These are phyloP conservation scores for Camellia sinensis DNA, from an alignment of 148 eudicot genomes.

Conservation along the genomic window DNA sequence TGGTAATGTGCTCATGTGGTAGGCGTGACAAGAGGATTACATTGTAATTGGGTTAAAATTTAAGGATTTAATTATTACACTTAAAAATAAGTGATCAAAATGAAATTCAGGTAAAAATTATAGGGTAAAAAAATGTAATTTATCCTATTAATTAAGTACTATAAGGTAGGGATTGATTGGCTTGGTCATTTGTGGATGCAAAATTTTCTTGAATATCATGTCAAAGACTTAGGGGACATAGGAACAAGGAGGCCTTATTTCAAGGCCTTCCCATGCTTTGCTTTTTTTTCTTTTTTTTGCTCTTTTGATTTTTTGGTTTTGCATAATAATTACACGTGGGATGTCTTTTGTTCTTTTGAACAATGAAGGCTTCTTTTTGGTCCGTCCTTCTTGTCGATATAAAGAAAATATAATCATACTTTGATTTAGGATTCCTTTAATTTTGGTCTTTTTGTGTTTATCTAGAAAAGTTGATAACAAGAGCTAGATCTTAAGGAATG, in stretches of 20 bases:
- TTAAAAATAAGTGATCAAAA: no score
- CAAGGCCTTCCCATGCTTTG: constrained; percentile 20
- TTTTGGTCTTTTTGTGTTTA: constrained; percentile 20
- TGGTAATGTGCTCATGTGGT: no score
- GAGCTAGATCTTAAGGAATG: constrained; percentile 14
- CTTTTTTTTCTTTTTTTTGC: constrained; percentile 2
- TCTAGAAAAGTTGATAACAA: constrained; percentile 1
- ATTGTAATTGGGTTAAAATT: no score
- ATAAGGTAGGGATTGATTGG: not conserved
- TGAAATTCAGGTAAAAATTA: no score
- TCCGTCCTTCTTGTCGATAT: not conserved
- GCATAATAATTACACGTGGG: constrained; percentile 6
- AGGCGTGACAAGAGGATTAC: no score
- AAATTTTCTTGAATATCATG: constrained; percentile 8
- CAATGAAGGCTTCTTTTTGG: not conserved
- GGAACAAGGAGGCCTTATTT: constrained; percentile 25
- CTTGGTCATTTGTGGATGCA: not conserved
- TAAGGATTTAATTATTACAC: no score
- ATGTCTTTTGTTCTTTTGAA: constrained; percentile 15
- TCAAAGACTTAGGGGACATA: constrained; percentile 21
- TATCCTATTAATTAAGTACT: not conserved
- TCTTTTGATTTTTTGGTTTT: constrained; percentile 11
- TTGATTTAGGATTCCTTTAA: constrained; percentile 4
- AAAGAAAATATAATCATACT: not conserved
- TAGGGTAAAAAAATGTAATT: no score